These are phyloP conservation scores for Calycina herbarum DNA, from an alignment of 2,329 filamentous ascomycete genomes.

Conservation along the genomic window DNA sequence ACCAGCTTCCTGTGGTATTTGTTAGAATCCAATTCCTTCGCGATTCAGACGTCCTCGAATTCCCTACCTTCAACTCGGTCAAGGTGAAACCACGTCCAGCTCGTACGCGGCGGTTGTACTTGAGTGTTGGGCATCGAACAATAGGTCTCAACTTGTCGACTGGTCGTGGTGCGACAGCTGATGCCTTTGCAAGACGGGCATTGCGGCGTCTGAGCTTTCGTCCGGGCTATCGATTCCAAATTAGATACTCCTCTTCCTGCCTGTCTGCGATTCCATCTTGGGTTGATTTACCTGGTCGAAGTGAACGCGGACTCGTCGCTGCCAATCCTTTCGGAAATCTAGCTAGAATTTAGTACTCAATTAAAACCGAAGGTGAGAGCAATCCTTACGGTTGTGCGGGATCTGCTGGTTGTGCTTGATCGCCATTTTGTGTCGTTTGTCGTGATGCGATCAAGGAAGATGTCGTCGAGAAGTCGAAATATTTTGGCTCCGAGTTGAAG, in stretches of 20 bases:
- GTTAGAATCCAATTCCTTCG: constrained; percentile 23
- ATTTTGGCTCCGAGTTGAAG: constrained; percentile 3
- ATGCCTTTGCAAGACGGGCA: constrained; percentile 92
- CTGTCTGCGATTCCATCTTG: constrained; percentile 19
- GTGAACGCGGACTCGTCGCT: constrained; percentile 97
- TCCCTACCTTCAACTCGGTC: constrained; percentile 90
- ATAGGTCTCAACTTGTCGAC: constrained; percentile 96
- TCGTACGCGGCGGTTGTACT: constrained; percentile 98
- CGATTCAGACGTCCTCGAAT: constrained; percentile 11
- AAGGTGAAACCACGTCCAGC: constrained; percentile 97
- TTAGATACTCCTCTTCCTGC: constrained; percentile 34
- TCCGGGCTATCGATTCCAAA: constrained; percentile 67
- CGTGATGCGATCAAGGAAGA: constrained; percentile 18
- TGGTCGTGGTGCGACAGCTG: constrained; percentile 90
- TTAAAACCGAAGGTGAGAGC: constrained; percentile 33
- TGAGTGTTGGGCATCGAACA: constrained; percentile 96
- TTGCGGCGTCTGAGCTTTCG: constrained; percentile 92
- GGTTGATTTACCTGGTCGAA: constrained; percentile 88
- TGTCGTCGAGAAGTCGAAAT: constrained; percentile 6
- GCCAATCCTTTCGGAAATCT: constrained; percentile 99
- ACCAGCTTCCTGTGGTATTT: constrained; percentile 72
- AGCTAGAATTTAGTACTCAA: constrained; percentile 38
- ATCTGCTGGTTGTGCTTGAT: constrained; percentile 99
- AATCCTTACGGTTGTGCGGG: constrained; percentile 83
- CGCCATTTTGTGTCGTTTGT: constrained; percentile 54